Percentiles rank a stretch among this genome's conserved stretches.
phyloP scores from a whole-genome alignment of 257 asterid genomes.

The Thymus mandschuricus region DNA sequence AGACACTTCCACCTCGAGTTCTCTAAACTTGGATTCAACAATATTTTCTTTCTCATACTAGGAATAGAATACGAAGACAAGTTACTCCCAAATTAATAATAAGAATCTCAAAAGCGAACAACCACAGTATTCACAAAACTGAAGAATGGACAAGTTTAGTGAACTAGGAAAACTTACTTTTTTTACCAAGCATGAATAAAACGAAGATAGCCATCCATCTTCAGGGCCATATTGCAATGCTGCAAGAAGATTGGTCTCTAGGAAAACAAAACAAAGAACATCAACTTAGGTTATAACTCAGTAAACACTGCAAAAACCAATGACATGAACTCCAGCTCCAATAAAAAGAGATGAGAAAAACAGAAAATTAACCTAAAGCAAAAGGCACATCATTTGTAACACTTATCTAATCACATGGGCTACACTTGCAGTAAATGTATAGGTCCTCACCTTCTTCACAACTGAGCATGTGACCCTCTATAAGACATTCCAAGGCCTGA shows the following conservation, averaged over 20 bases:
- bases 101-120: constrained; percentile 1
- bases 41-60: constrained; percentile 89
- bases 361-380: background rate
- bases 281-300: constrained; percentile 26
- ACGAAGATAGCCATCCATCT: constrained; percentile 96
- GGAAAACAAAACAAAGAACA: constrained; percentile 31
- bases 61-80: constrained; percentile 27
- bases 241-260: constrained; percentile 77
- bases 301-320: constrained; percentile 23
- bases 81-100: constrained; percentile 21
- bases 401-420: constrained; percentile 15
- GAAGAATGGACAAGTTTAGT: constrained; percentile 6
- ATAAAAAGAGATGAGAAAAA: constrained; percentile 28
- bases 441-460: constrained; percentile 78
- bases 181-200: constrained; percentile 88
- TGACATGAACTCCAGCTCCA: constrained; percentile 3
- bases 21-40: constrained; percentile 84
- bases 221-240: constrained; percentile 79
- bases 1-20: constrained; percentile 77
- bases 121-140: constrained; percentile 6
- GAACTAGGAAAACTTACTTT: constrained; percentile 59
- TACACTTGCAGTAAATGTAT: constrained; percentile 5
- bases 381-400: background rate
- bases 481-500: constrained; percentile 95
- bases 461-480: constrained; percentile 96